Percentiles rank a stretch among this genome's conserved stretches.
Evolutionary conservation across 2,329 filamentous ascomycete genomes (phyloP).

Genomic region (Ceratocystis huliohia): DNA sequence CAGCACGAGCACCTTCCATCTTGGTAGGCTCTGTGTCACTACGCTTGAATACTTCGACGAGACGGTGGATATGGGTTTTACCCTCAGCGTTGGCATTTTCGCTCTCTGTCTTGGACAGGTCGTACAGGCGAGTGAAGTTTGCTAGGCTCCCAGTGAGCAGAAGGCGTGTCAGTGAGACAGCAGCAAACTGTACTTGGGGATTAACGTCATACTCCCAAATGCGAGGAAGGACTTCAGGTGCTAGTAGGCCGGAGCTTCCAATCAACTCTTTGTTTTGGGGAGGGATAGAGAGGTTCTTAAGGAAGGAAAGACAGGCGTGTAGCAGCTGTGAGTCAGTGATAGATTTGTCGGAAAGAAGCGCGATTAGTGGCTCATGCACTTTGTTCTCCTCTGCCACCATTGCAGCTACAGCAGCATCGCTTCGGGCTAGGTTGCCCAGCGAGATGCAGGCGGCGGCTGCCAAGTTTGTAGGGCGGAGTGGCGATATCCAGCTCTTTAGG

Average conservation of each 20-base stretch:
- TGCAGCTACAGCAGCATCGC: slow-evolving; percentile 39
- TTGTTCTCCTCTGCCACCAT: slow-evolving; percentile 34
- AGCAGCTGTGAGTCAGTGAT: slow-evolving; percentile 39
- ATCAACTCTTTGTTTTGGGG: slow-evolving; percentile 40
- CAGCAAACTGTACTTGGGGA: slow-evolving; percentile 47
- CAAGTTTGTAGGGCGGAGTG: slow-evolving; percentile 31
- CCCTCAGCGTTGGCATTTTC: slow-evolving; percentile 16
- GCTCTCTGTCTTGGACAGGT: slow-evolving; percentile 29
- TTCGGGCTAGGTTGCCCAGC: slow-evolving; percentile 49
- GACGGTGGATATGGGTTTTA: slow-evolving; percentile 23
- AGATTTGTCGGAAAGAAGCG: slow-evolving; percentile 33
- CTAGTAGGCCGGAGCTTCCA: slow-evolving; percentile 35
- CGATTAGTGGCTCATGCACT: slow-evolving; percentile 34
- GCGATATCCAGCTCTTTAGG: slow-evolving; percentile 37
- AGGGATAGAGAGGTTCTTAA: slow-evolving; percentile 53
- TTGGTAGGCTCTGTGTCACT: slow-evolving; percentile 40
- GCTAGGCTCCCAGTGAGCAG: slow-evolving; percentile 40
- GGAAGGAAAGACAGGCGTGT: slow-evolving; percentile 45
- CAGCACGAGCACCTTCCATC: slow-evolving; percentile 45
- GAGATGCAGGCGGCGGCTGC: slow-evolving; percentile 47
- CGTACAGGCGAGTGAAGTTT: slow-evolving; percentile 41
- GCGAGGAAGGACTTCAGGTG: slow-evolving; percentile 36
- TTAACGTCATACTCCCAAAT: slow-evolving; percentile 42
- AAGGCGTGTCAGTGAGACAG: slow-evolving; percentile 45
- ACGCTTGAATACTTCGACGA: slow-evolving; percentile 31